Conservation (phyloP, 2,329 filamentous ascomycete species). For the Didymella pinodella region DNA sequence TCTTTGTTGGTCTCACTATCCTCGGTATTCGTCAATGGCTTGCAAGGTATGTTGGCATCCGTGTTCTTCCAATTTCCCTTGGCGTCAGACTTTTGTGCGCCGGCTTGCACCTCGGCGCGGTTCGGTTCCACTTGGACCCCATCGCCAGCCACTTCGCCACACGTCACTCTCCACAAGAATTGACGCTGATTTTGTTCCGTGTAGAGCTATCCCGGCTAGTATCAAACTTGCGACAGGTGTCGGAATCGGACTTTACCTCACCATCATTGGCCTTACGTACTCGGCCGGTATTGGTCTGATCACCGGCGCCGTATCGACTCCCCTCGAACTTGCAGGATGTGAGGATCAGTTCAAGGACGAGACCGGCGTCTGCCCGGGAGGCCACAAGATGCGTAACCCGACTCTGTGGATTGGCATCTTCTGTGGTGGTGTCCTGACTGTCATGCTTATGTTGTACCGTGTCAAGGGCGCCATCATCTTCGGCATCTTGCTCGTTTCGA, state of each 20-base stretch:
- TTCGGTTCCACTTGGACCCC: constrained; percentile 21
- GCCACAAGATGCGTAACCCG: constrained; percentile 80
- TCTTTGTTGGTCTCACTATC: constrained; percentile 80
- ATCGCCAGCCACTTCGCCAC: constrained; percentile 19
- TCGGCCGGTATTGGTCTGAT: constrained; percentile 82
- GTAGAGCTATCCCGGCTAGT: constrained; percentile 76
- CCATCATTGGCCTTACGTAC: constrained; percentile 78
- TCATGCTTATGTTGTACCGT: constrained; percentile 82
- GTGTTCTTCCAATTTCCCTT: constrained; percentile 15
- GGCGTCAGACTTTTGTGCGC: constrained; percentile 21
- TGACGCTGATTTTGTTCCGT: constrained; percentile 53
- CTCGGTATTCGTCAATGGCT: constrained; percentile 78
- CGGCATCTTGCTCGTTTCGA: constrained; percentile 82
- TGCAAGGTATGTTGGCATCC: constrained; percentile 32
- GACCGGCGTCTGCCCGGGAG: constrained; percentile 65
- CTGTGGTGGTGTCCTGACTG: constrained; percentile 81
- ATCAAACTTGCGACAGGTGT: constrained; percentile 89
- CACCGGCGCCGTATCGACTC: constrained; percentile 71
- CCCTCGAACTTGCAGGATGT: constrained; percentile 79
- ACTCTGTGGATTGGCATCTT: constrained; percentile 91
- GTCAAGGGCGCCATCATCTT: constrained; percentile 87
- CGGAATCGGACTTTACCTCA: constrained; percentile 84
- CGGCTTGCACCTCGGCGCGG: constrained; percentile 19
- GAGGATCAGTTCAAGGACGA: constrained; percentile 57
- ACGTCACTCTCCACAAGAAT: constrained; percentile 62